Percentiles rank a stretch among this genome's conserved stretches.
phyloP scores from a whole-genome alignment of 805 yeast genomes.

The Komagataella mondaviorum region DNA sequence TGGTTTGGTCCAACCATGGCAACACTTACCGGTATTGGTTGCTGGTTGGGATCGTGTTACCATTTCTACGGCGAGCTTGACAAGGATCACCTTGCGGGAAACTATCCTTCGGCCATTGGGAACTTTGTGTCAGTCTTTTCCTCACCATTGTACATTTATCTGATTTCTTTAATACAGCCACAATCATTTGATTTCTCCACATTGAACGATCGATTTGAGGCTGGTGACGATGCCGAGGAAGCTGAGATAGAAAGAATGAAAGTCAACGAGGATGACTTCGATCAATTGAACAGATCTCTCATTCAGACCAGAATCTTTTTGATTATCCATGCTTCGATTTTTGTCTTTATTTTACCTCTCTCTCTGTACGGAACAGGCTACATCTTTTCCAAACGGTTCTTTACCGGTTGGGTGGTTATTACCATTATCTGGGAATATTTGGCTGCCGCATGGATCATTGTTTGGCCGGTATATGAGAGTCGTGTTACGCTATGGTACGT shows the following conservation, averaged over 20 bases:
- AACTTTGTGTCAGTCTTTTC: conserved; percentile 23
- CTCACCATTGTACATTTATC: conserved; percentile 15
- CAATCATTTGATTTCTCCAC: conserved; percentile 14
- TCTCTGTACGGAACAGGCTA: conserved; percentile 19
- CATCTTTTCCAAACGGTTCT: conserved; percentile 17
- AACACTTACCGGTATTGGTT: conserved; percentile 37
- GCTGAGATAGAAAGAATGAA: conserved; percentile 16
- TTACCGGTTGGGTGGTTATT: conserved; percentile 20
- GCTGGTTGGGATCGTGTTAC: conserved; percentile 29
- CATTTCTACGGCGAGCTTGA: conserved; percentile 27
- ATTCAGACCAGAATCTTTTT: conserved; percentile 10
- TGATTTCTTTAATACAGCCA: conserved; percentile 14
- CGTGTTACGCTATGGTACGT: conserved; percentile 10
- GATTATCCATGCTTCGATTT: conserved; percentile 11
- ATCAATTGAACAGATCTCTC: conserved; percentile 13
- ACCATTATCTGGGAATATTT: conserved; percentile 19
- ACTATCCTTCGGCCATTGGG: conserved; percentile 30
- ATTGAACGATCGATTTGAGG: conserved; percentile 13
- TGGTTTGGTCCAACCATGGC: conserved; percentile 33
- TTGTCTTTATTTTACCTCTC: conserved; percentile 16
- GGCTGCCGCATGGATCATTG: conserved; percentile 17
- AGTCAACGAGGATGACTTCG: conserved; percentile 6
- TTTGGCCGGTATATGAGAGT: conserved; percentile 21
- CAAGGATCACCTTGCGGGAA: conserved; percentile 28
- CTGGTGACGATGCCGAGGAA: conserved; percentile 21